Conservation (phyloP, 2,329 filamentous ascomycete genomes). For the Clonostachys sp. region DNA sequence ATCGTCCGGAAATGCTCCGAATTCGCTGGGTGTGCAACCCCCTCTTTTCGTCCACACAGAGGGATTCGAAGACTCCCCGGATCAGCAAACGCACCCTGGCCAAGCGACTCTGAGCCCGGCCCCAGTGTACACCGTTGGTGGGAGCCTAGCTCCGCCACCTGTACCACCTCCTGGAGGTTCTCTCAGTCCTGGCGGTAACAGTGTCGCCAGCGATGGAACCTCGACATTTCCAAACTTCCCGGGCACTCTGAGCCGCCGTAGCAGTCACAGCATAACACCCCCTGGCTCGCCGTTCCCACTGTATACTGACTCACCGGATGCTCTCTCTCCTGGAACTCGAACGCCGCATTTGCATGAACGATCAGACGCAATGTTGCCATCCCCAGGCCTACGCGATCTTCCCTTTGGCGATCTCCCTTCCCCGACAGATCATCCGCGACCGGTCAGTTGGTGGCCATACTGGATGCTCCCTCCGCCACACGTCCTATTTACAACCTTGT, state of each 20-base stretch:
- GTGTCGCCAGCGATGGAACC: neutral
- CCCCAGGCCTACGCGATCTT: slow-evolving; percentile 32
- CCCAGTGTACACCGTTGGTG: slow-evolving; percentile 27
- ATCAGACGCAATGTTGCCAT: slow-evolving; percentile 52
- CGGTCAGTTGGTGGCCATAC: slow-evolving; percentile 78
- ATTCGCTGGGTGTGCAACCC: slow-evolving; percentile 2
- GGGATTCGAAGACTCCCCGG: neutral
- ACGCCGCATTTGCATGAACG: slow-evolving; percentile 18
- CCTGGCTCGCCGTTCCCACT: slow-evolving; percentile 63
- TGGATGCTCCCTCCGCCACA: slow-evolving; percentile 66
- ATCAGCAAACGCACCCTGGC: neutral
- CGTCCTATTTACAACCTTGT: slow-evolving; percentile 68
- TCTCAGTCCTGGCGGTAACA: neutral
- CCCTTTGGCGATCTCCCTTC: slow-evolving; percentile 39
- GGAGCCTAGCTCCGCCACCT: slow-evolving; percentile 36
- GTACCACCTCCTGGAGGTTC: neutral
- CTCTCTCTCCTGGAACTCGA: slow-evolving; percentile 33
- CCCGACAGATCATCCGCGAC: slow-evolving; percentile 31
- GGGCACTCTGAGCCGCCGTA: slow-evolving; percentile 18
- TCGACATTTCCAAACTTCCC: too few species aligned
- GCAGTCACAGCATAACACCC: slow-evolving; percentile 39
- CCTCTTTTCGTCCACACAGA: slow-evolving; percentile 4
- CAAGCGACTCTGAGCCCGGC: slow-evolving; percentile 18
- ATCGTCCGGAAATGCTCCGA: slow-evolving; percentile 37
- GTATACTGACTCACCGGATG: slow-evolving; percentile 55